Base-by-base conservation (phyloP, 495 filamentous ascomycete genomes). In the Tuber melanosporum region DNA sequence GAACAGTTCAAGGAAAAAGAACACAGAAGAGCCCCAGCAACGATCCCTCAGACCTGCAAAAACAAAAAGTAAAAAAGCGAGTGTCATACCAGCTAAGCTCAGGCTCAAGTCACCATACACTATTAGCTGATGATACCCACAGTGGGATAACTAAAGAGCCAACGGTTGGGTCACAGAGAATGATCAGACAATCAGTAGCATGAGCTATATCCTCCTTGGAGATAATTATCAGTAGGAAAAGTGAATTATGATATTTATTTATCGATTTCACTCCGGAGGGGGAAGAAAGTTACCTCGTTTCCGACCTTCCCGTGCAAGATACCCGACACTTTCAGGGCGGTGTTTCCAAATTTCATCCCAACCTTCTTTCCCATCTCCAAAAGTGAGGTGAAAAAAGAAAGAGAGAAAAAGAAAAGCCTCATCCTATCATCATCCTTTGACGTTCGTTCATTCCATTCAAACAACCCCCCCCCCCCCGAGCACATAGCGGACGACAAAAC, bases 21-120 rank as follows among this genome's bases (percentile, higher is more conserved):
- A 45, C 42, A 42, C 44, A 42, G n/a, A 52, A 57, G 41, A 47
- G 42, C 47, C 62, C 76, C 49, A 44, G 74, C 75, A 66, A 66
- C 26, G 26, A 66, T 66, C 26, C 14, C 14, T 32, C 32, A 7
- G 26, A 6, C 22, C 22, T 1, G 10, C 52, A 26, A 6, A 17
- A 47, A 19, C 17, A 19, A 19, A 19, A 19, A 47, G 15, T 47
- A 15, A 5, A 19, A 47, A 32, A 32, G n/a, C n/a, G 52, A 32
- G 52, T 47, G 15, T 6, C 46, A 20, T 62, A 0, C 14, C 57
- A 66, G 5, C 52, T 32, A 62, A 62, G 52, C 52, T 14, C 26
- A 66, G 52, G 4, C n/a, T 66, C 57, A 32, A 36, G 26, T 62
- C 14, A 15, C 57, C 57, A 32, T 62, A 15, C 26, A 66, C 32